Conservation (phyloP, 257 asterid genomes). For the Solanum virginianum region DNA sequence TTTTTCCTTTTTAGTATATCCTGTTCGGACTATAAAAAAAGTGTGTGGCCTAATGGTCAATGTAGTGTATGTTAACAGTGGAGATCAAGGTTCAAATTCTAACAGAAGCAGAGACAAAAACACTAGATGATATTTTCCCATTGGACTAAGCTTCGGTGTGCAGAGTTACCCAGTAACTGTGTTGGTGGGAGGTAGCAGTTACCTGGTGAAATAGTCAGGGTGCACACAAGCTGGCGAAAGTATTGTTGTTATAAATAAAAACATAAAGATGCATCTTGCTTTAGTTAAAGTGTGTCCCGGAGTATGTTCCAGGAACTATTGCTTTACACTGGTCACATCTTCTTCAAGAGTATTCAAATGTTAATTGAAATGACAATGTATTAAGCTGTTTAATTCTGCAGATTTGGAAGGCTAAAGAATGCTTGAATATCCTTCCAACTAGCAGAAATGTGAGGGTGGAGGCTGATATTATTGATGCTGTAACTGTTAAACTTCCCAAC, state of each 20-base stretch:
- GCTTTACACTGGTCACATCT: background rate
- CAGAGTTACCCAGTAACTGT: background rate
- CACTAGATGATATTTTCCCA: background rate
- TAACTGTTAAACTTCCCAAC: constrained; percentile 88
- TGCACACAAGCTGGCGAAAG: background rate
- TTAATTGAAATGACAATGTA: background rate
- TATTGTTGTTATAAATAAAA: background rate
- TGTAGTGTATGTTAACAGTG: background rate
- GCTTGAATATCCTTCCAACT: constrained; percentile 74
- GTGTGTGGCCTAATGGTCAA: background rate
- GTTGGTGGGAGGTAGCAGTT: background rate
- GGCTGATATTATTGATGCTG: constrained; percentile 76
- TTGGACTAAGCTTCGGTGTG: background rate
- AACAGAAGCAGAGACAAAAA: background rate
- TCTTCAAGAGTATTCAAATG: background rate
- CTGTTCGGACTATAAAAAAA: background rate
- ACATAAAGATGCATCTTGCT: background rate
- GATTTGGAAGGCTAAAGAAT: constrained; percentile 99
- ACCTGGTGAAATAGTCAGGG: background rate
- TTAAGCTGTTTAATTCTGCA: constrained; percentile 8
- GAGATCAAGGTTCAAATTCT: background rate
- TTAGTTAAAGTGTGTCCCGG: background rate
- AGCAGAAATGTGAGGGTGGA: constrained; percentile 81
- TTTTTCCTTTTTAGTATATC: background rate
- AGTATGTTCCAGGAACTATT: background rate